Conservation (phyloP, 306 rosid species). For the Corylus avellana region DNA sequence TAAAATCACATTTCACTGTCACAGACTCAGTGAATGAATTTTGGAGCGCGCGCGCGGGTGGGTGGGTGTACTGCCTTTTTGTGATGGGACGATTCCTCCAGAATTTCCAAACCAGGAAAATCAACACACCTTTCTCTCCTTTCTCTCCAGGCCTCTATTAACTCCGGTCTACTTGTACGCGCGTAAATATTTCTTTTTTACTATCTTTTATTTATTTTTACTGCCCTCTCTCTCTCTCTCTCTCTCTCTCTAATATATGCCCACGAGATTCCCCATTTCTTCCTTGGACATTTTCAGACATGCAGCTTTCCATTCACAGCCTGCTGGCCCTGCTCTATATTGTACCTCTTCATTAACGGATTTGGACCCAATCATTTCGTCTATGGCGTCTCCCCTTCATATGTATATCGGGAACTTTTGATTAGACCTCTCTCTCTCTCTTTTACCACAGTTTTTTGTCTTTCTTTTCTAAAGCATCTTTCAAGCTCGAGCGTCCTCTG, state of each 20-base stretch:
- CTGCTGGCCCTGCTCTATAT: constrained; percentile 20
- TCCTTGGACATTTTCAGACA: constrained; percentile 21
- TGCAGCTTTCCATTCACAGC: constrained; percentile 24
- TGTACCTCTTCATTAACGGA: constrained; percentile 57
- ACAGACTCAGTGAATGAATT: constrained; percentile 10
- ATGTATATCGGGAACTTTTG: constrained; percentile 44
- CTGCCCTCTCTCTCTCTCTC: too few species aligned
- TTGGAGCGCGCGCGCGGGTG: neutral
- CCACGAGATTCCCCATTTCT: constrained; percentile 43
- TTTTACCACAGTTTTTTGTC: neutral
- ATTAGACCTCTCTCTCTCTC: constrained; percentile 27
- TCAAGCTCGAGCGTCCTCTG: too few species aligned
- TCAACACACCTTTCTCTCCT: constrained; percentile 52
- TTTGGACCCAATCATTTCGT: constrained; percentile 58
- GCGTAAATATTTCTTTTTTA: neutral
- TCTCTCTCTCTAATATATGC: neutral
- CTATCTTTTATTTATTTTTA: too few species aligned
- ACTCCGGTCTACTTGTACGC: neutral
- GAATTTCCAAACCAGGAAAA: constrained; percentile 47
- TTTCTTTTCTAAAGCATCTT: neutral
- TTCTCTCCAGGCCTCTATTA: neutral
- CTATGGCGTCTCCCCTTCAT: constrained; percentile 32
- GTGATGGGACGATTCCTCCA: constrained; percentile 77
- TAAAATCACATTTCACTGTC: constrained; percentile 68
- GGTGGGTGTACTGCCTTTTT: constrained; percentile 30